phyloP scores from a whole-genome alignment of 1,139 yeast species.

The Nakaseomyces glabratus region DNA sequence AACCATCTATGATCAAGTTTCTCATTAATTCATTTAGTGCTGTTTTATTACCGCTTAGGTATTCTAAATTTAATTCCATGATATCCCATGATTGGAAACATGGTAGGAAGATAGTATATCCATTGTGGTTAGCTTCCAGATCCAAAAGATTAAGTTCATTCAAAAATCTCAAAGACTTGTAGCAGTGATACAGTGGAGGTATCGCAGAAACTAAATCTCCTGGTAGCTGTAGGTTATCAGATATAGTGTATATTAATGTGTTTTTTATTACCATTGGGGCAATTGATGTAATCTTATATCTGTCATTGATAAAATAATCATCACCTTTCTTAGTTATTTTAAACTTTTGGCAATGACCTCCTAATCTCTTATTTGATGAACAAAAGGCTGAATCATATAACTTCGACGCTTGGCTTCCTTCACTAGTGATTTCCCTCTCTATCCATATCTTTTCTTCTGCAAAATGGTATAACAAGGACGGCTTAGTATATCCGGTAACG shows the following conservation, averaged over 20 bases:
- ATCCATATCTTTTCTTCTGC: conserved; percentile 40
- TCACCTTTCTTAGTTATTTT: conserved; percentile 35
- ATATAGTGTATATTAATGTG: conserved; percentile 54
- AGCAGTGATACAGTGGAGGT: conserved; percentile 46
- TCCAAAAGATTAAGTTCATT: conserved; percentile 41
- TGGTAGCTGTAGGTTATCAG: conserved; percentile 51
- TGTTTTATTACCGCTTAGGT: conserved; percentile 45
- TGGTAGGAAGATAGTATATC: conserved; percentile 75
- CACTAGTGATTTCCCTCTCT: conserved; percentile 9
- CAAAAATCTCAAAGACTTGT: conserved; percentile 43
- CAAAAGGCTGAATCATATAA: conserved; percentile 42
- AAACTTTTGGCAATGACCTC: conserved; percentile 41
- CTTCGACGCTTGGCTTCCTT: conserved; percentile 15
- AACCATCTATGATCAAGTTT: conserved; percentile 51
- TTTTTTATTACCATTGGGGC: conserved; percentile 43
- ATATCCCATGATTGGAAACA: conserved; percentile 67
- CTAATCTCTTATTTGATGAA: conserved; percentile 33
- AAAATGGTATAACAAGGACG: conserved; percentile 60
- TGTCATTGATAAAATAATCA: conserved; percentile 40
- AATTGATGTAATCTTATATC: conserved; percentile 38
- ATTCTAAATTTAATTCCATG: conserved; percentile 53
- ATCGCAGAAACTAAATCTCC: conserved; percentile 44
- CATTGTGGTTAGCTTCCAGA: conserved; percentile 39
- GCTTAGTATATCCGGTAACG: conserved; percentile 30
- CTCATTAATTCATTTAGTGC: conserved; percentile 45